These are phyloP conservation scores for Hymenoscyphus salicellus DNA, from an alignment of 2,329 filamentous ascomycete genomes.

Conservation along the genomic window DNA sequence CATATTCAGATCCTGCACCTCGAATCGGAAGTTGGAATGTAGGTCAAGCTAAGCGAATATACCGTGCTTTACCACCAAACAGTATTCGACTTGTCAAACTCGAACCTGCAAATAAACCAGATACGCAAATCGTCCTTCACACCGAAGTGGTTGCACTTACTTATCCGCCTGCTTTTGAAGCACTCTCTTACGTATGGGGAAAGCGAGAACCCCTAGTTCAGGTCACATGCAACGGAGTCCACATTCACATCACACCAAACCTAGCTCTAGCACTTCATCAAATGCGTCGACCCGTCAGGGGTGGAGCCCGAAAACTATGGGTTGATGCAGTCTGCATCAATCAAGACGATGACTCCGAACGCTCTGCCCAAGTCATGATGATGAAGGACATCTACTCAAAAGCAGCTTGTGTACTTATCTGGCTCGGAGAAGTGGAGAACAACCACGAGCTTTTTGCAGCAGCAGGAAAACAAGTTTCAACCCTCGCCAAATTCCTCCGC, in stretches of 20 bases:
- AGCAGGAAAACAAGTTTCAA: neutral
- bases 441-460: neutral
- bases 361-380: neutral
- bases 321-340: slow-evolving; percentile 16
- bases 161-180: neutral
- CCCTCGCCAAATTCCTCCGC: slow-evolving; percentile 3
- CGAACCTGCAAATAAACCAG: neutral
- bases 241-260: slow-evolving; percentile 8
- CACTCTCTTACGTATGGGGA: slow-evolving; percentile 16
- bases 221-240: slow-evolving; percentile 4
- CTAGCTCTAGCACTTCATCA: slow-evolving; percentile 3
- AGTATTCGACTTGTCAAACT: neutral
- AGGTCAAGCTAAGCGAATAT: neutral
- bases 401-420: neutral
- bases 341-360: slow-evolving; percentile 8
- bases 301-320: slow-evolving; percentile 1
- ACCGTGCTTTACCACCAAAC: neutral
- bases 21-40: slow-evolving; percentile 2
- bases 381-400: slow-evolving; percentile 8
- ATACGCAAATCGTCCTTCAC: neutral
- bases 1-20: neutral
- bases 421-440: neutral
- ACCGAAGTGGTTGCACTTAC: neutral
- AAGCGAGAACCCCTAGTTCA: neutral
- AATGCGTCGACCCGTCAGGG: slow-evolving; percentile 2